Conservation (phyloP, 352 stramenopile genomes). For the Pythium sukuiense region DNA sequence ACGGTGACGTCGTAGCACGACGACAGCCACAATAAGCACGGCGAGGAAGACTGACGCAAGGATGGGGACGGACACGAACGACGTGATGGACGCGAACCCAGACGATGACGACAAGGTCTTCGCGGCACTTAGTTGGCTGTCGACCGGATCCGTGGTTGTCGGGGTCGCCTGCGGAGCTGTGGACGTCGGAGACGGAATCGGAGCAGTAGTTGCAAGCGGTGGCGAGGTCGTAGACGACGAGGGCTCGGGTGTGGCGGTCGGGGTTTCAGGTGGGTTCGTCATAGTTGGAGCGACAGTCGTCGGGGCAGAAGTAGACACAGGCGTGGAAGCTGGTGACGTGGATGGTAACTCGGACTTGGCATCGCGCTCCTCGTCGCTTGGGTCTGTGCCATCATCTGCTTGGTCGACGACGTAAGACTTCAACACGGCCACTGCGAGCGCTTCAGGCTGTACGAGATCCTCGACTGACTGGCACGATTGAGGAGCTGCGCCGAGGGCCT, state of each 20-base stretch:
- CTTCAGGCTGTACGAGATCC: conserved; percentile 20
- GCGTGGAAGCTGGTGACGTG: background rate
- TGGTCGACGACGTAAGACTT: background rate
- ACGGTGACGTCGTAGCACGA: conserved; percentile 12
- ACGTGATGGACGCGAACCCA: conserved; percentile 6
- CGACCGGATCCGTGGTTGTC: background rate
- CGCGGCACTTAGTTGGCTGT: background rate
- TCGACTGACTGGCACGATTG: conserved; percentile 13
- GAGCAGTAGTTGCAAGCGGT: background rate
- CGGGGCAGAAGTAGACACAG: background rate
- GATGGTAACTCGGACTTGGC: background rate
- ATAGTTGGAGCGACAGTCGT: background rate
- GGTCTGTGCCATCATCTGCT: background rate
- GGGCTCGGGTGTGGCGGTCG: background rate
- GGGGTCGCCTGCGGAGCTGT: background rate
- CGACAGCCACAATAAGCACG: conserved; percentile 1
- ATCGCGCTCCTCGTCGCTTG: background rate
- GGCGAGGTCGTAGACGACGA: background rate
- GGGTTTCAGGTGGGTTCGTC: background rate
- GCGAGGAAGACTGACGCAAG: conserved; percentile 14
- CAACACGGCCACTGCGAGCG: background rate
- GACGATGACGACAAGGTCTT: conserved; percentile 11
- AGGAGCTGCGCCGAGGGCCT: background rate
- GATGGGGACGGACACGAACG: conserved; percentile 19
- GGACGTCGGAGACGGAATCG: conserved; percentile 4